Evolutionary conservation across 805 yeast genomes (phyloP).

Genomic region (Saturnispora dispora): DNA sequence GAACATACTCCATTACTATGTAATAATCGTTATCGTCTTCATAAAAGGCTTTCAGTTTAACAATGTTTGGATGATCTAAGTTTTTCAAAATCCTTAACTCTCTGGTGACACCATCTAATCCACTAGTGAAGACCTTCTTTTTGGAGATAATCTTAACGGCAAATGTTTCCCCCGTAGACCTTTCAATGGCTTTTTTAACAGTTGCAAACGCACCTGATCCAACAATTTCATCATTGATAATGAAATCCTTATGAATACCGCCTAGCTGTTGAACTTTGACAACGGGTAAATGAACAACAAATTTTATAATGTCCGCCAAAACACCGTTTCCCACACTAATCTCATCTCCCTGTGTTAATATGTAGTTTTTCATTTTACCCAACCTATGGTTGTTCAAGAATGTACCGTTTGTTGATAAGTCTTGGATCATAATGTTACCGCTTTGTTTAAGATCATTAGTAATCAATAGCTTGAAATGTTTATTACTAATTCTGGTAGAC

Average conservation of each 20-base stretch:
- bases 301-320: conserved; percentile 51
- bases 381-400: conserved; percentile 66
- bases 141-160: conserved; percentile 89
- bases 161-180: conserved; percentile 73
- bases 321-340: conserved; percentile 86
- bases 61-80: conserved; percentile 79
- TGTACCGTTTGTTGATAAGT: conserved; percentile 88
- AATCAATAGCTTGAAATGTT: conserved; percentile 63
- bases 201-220: conserved; percentile 99
- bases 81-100: conserved; percentile 75
- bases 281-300: conserved; percentile 41
- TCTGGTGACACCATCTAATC: conserved; percentile 72
- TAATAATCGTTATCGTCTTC: conserved; percentile 78
- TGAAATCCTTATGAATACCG: conserved; percentile 41
- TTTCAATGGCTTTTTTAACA: conserved; percentile 82
- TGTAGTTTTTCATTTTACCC: conserved; percentile 68
- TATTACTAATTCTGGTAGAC: conserved; percentile 61
- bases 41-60: conserved; percentile 69
- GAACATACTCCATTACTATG: conserved; percentile 89
- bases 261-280: conserved; percentile 3
- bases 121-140: conserved; percentile 66
- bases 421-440: conserved; percentile 46
- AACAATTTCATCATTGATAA: conserved; percentile 72
- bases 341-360: conserved; percentile 87
- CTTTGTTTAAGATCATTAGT: conserved; percentile 7